Evolutionary conservation across 257 asterid species (phyloP), one percentile per base, ranked within the genome.

Genomic region (Primulina tabacum): DNA sequence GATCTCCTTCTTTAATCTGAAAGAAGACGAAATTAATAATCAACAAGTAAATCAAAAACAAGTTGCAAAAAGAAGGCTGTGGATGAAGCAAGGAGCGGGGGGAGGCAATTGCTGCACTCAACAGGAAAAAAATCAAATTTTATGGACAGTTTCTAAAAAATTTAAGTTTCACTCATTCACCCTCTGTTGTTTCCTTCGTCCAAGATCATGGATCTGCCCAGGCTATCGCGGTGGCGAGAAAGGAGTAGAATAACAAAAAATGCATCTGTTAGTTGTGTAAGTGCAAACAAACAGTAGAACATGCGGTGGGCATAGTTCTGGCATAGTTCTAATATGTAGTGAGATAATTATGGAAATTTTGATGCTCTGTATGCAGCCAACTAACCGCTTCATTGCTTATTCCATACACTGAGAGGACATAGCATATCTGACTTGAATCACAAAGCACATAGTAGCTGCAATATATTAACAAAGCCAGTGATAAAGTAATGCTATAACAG

Each of bases 1-100:
- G 89, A 78, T 93, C 96, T 57, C 96, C 94, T 82, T 83, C 95
- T 83, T 89, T 88, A 34, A 93, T 88, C 97, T 90, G 88, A 53
- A 53, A 71, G 62, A 71, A 56, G 43, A 52, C 32, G 28, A 68
- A 68, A 26, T 16, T 17, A 8, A 14, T 20, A 16, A 50, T 34
- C 75, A 71, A 43, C 66, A 35, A 70, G 65, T 60, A 65, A 24
- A 35, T 56, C 29, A 59, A 16, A 63, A 32, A 1, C 53, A 43
- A 43, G n/a, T 43, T 43, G 53, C 52, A 2, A 33, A 33, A 43
- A 43, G 53, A 12, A 11, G 53, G 53, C 53, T 43, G 53, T 11
- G n/a, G 53, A 12, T 43, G 53, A 43, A 11, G 50, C n/a, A 43
- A 6, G n/a, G n/a, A 0, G 53, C 11, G 53, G 4, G 53, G 5